Evolutionary conservation across 2,329 filamentous ascomycete species (phyloP), one percentile per base, ranked within the genome.

Genomic region (Endoconidiophora laricicola): DNA sequence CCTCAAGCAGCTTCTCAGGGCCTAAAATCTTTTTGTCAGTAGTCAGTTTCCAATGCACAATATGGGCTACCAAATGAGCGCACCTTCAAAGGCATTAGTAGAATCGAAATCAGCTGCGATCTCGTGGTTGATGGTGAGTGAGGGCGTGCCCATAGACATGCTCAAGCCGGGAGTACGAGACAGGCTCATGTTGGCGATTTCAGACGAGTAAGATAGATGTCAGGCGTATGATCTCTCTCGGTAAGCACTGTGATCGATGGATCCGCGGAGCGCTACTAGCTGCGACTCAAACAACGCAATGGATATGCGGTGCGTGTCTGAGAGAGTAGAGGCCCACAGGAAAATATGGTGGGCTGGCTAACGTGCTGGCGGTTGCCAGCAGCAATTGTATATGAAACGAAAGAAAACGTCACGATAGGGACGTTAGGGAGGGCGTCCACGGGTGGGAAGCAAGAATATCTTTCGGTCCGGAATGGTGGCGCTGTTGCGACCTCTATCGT

Each of bases 301-400:
- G 88, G 88, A 83, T 78, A 82, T 86, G 83, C 78, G 79, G 81
- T 74, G 83, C 84, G 74, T 84, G 86, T 76, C 79, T 84, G 85
- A 88, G 85, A 88, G 83, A 91, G 86, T 87, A 91, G 86, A 91
- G 86, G 85, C 86, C 86, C 86, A 91, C 83, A 78, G 76, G 73
- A 76, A 47, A 47, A 41, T 29, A 67, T 57, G 71, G 74, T 72
- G 70, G 71, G 68, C 66, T 66, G 67, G 60, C 59, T 62, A 67
- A 67, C 72, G 75, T 76, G 84, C 83, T 90, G 84, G 86, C 84
- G 77, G 76, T 56, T 83, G 83, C 85, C 84, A 87, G 83, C 83
- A 78, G 74, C 78, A 84, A 64, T 57, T 33, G 52, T 57, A 52
- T 55, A 57, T 56, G 56, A 61, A 60, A 60, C 58, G 59, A 58